Evolutionary conservation across 1,139 yeast genomes (phyloP).

Genomic region (Meyerozyma athensensis): DNA sequence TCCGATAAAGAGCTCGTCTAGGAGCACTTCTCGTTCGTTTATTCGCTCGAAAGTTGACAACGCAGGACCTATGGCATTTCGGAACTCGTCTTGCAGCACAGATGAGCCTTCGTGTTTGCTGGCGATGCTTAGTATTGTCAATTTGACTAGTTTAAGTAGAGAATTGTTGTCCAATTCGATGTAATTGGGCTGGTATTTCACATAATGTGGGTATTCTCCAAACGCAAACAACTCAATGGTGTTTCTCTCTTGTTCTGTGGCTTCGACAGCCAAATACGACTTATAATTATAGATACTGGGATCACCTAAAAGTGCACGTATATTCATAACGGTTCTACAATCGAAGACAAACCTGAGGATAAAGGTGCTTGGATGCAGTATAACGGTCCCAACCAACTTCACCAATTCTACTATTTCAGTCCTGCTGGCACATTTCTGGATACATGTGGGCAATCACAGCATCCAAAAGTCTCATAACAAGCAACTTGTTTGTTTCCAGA

Average conservation of each 20-base stretch:
- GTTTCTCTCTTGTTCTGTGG: constrained; percentile 5
- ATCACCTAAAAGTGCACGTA: neutral
- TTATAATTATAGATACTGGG: neutral
- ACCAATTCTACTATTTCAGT: too few species aligned
- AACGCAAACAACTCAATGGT: constrained; percentile 13
- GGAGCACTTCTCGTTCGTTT: neutral
- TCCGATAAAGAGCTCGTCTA: neutral
- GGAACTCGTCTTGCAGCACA: constrained; percentile 5
- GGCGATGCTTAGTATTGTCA: constrained; percentile 8
- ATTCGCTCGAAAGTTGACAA: constrained; percentile 1
- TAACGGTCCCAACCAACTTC: too few species aligned
- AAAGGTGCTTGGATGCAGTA: neutral
- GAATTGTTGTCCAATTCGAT: constrained; percentile 5
- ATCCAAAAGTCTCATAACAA: neutral
- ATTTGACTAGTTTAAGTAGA: constrained; percentile 8
- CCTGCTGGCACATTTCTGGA: constrained; percentile 1
- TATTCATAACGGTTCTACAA: neutral
- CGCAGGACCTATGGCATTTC: constrained; percentile 2
- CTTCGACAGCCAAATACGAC: neutral
- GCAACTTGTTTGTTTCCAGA: constrained; percentile 2
- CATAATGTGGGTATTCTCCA: constrained; percentile 9
- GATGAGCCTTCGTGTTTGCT: constrained; percentile 2
- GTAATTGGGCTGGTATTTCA: constrained; percentile 4
- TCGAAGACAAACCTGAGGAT: neutral
- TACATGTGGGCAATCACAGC: neutral